A percentile compares a stretch with the other conserved stretches of the same genome.
Evolutionary conservation across 805 yeast species (phyloP).

Genomic region (Candida chauliodis): DNA sequence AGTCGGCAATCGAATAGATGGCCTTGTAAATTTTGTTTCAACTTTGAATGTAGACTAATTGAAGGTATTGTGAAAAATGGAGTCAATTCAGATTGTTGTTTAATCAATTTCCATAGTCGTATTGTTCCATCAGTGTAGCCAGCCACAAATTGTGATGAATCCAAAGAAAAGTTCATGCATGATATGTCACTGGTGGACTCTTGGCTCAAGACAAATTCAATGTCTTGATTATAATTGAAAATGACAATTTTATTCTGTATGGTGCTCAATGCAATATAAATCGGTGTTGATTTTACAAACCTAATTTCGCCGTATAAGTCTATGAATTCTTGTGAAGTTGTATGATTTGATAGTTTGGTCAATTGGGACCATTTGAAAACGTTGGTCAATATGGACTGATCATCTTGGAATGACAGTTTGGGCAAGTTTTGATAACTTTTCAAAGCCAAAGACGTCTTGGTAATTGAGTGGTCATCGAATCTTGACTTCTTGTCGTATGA

Average conservation of each 20-base stretch:
- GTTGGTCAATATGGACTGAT: neutral
- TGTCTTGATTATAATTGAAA: conserved; percentile 65
- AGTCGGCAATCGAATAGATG: conserved; percentile 26
- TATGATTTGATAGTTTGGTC: conserved; percentile 15
- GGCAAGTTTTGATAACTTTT: conserved; percentile 10
- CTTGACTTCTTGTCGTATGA: conserved; percentile 16
- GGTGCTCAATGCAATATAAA: conserved; percentile 65
- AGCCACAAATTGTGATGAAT: conserved; percentile 65
- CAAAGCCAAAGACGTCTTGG: conserved; percentile 22
- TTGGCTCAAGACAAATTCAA: conserved; percentile 42
- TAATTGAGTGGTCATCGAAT: conserved; percentile 38
- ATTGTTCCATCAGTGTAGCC: conserved; percentile 68
- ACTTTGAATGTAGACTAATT: conserved; percentile 21
- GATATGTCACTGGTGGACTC: conserved; percentile 28
- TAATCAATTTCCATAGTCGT: conserved; percentile 58
- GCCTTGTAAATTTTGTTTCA: conserved; percentile 23
- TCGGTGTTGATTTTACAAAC: conserved; percentile 22
- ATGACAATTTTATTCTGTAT: conserved; percentile 58
- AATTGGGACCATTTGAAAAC: conserved; percentile 26
- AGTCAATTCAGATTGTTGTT: conserved; percentile 38
- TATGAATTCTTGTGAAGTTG: conserved; percentile 21
- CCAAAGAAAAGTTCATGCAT: conserved; percentile 55
- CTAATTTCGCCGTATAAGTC: conserved; percentile 19
- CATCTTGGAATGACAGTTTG: neutral
- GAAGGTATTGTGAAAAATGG: conserved; percentile 41